These are phyloP conservation scores for Gnomoniopsis sp. DNA, from an alignment of 2,329 filamentous ascomycete species.

Conservation along the genomic window DNA sequence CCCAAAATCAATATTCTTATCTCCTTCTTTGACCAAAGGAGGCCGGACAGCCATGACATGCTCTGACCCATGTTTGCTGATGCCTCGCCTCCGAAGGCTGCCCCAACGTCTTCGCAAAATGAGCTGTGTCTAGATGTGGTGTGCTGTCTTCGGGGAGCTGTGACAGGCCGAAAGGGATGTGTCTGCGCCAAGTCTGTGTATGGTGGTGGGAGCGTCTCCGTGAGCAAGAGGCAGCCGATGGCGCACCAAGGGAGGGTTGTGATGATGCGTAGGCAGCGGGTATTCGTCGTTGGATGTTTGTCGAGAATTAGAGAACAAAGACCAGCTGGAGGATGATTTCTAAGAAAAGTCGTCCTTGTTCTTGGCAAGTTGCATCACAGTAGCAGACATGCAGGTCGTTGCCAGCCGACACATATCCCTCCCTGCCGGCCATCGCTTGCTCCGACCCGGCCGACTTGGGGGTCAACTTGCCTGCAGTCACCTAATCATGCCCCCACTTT, in stretches of 20 bases:
- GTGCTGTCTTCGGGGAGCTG: constrained; percentile 6
- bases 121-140: neutral
- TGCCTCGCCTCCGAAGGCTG: constrained; percentile 10
- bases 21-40: constrained; percentile 93
- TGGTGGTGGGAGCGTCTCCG: neutral
- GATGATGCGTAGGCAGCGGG: neutral
- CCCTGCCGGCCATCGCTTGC: constrained; percentile 1
- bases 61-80: constrained; percentile 56
- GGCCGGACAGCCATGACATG: constrained; percentile 66
- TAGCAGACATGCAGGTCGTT: neutral
- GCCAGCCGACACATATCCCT: neutral
- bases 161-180: neutral
- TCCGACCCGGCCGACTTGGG: neutral
- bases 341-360: constrained; percentile 11
- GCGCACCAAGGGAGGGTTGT: neutral
- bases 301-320: neutral
- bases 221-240: neutral
- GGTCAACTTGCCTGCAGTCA: neutral
- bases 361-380: constrained; percentile 18
- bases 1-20: constrained; percentile 93
- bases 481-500: neutral
- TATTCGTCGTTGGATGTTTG: neutral
- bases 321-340: constrained; percentile 2
- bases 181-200: constrained; percentile 11
- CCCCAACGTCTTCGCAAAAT: neutral